Evolutionary conservation across 2,329 filamentous ascomycete species (phyloP), one percentile per base, ranked within the genome.

Genomic region (Ascochyta lentis): DNA sequence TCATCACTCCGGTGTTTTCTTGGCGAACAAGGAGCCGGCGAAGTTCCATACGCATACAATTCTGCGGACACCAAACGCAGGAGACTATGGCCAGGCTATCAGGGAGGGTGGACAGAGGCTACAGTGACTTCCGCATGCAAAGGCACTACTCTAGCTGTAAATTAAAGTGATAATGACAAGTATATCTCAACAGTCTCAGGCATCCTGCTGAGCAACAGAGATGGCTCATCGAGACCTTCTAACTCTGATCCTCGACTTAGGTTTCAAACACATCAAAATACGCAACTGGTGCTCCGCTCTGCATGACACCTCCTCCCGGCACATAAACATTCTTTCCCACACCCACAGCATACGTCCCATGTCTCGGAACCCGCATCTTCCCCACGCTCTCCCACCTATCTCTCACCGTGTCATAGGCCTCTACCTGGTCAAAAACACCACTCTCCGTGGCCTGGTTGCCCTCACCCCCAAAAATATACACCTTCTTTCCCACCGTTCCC

Each of bases 11-110:
- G 89, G 90, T 0, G 90, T 93, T 0, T 93, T 92, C 64, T 73
- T 94, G 66, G 86, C 82, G 1, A 94, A 93, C 68, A 79, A 80
- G 45, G 84, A 90, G 73, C 90, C 90, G 0, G 86, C 86, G 29
- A 90, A 89, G 73, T 94, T 91, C 65, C 90, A 94, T 65, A 89
- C 91, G 22, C 90, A 94, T 71, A 93, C 90, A 0, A 76, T 91
- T 48, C 75, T 91, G 59, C 76, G 90, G 33, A 87, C 85, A 29
- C 90, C 90, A 0, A 93, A 94, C 71, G 85, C 78, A 0, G 90
- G 90, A 0, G 90, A 94, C 69, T 93, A 93, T 70, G 90, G 90
- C 0, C 83, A 80, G 61, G 83, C 81, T 9, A 67, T 85, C 62
- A 73, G 79, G 49, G 65, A 59, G 13, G 57, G 27, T 1, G 47